Conservation (phyloP, 2,329 filamentous ascomycete species). For the Trichophyton mentagrophytes region DNA sequence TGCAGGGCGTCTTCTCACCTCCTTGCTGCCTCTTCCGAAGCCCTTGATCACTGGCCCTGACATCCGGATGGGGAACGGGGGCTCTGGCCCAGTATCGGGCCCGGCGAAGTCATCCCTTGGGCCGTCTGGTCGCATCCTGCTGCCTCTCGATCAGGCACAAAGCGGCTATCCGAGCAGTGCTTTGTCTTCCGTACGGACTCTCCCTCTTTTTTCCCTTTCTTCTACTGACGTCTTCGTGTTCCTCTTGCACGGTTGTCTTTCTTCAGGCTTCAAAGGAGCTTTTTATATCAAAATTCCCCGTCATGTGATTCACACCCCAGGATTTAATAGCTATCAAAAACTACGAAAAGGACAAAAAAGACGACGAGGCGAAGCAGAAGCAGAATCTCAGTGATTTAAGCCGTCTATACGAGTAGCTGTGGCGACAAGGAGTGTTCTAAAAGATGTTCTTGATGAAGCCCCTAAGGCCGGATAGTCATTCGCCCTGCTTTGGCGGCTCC, state of each 20-base stretch:
- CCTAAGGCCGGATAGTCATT: not conserved
- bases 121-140: constrained; percentile 35
- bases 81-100: constrained; percentile 55
- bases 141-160: not conserved
- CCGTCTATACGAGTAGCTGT: no score
- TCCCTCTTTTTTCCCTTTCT: no score
- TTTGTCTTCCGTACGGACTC: no score
- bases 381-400: not conserved
- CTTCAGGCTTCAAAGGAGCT: not conserved
- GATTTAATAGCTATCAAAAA: not conserved
- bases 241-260: not conserved
- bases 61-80: constrained; percentile 72
- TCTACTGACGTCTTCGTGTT: not conserved
- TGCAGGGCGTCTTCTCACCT: constrained; percentile 40
- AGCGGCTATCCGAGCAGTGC: not conserved
- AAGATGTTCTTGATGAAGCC: not conserved
- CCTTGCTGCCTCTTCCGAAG: constrained; percentile 86
- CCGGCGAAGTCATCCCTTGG: constrained; percentile 61
- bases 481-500: not conserved
- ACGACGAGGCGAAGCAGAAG: no score
- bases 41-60: constrained; percentile 81
- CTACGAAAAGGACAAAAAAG: not conserved
- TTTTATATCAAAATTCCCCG: not conserved
- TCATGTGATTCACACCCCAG: not conserved
- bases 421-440: not conserved